Evolutionary conservation across 1,139 yeast genomes (phyloP).

Genomic region (Candida pseudoviswanathii): DNA sequence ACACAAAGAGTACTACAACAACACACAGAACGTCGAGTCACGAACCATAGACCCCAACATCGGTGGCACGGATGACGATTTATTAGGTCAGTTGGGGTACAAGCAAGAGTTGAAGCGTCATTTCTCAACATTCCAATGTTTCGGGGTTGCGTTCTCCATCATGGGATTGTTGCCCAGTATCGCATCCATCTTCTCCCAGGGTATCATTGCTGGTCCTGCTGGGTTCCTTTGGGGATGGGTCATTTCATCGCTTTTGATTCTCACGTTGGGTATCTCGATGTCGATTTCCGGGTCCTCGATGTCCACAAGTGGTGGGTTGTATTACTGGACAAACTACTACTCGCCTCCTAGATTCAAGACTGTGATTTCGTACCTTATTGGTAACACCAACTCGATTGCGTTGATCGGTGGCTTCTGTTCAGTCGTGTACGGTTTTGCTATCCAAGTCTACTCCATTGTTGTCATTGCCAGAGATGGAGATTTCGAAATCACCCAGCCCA

Average conservation of each 20-base stretch:
- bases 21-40: slow-evolving; percentile 29
- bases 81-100: slow-evolving; percentile 55
- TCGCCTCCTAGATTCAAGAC: slow-evolving; percentile 32
- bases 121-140: slow-evolving; percentile 51
- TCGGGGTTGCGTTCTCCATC: slow-evolving; percentile 55
- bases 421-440: slow-evolving; percentile 41
- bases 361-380: slow-evolving; percentile 41
- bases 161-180: slow-evolving; percentile 56
- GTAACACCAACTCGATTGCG: slow-evolving; percentile 39
- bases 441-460: slow-evolving; percentile 38
- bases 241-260: slow-evolving; percentile 56
- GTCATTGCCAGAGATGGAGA: slow-evolving; percentile 32
- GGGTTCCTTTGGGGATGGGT: slow-evolving; percentile 76
- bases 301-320: slow-evolving; percentile 74
- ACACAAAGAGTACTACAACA: slow-evolving; percentile 26
- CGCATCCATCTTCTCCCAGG: slow-evolving; percentile 36
- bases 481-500: slow-evolving; percentile 33
- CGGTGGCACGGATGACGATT: slow-evolving; percentile 39
- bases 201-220: slow-evolving; percentile 45
- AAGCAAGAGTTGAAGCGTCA: slow-evolving; percentile 52
- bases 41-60: slow-evolving; percentile 19
- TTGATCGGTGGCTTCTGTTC: slow-evolving; percentile 41
- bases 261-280: slow-evolving; percentile 61
- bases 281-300: slow-evolving; percentile 67
- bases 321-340: slow-evolving; percentile 53